These are phyloP conservation scores for Apiospora marii DNA, from an alignment of 2,329 filamentous ascomycete species.

Conservation along the genomic window DNA sequence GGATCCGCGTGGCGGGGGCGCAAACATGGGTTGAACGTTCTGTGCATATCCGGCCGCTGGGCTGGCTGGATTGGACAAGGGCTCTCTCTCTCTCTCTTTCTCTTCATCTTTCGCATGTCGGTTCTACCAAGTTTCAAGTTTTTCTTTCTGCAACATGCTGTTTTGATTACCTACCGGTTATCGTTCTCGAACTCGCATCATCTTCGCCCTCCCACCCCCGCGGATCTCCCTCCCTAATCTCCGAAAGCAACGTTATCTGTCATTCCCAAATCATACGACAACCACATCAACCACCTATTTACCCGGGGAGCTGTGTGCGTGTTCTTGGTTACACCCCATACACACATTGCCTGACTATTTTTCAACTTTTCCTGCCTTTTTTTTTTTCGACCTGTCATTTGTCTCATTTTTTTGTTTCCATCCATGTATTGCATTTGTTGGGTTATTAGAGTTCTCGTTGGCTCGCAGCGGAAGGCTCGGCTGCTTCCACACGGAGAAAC, in stretches of 20 bases:
- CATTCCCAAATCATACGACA: background rate
- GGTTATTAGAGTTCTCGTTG: no score
- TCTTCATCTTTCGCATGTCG: background rate
- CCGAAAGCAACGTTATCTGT: background rate
- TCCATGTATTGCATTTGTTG: no score
- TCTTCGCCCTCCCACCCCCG: background rate
- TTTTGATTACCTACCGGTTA: background rate
- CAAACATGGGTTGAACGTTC: background rate
- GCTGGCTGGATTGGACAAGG: background rate
- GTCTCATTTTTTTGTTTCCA: background rate
- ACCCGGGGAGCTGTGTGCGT: background rate
- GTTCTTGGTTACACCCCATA: background rate
- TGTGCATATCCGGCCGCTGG: slow-evolving; percentile 17
- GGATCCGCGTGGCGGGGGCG: slow-evolving; percentile 13
- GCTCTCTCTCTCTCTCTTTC: background rate
- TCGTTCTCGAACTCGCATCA: background rate
- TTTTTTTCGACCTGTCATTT: background rate
- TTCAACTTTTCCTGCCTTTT: background rate
- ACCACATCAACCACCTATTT: background rate
- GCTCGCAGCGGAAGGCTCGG: no score
- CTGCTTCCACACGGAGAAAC: no score
- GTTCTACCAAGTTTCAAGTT: background rate
- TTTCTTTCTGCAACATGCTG: background rate
- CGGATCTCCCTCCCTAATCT: background rate
- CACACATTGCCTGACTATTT: background rate